Base-by-base conservation (phyloP, 2,329 filamentous ascomycete species). In the Cladobotryum protrusum region DNA sequence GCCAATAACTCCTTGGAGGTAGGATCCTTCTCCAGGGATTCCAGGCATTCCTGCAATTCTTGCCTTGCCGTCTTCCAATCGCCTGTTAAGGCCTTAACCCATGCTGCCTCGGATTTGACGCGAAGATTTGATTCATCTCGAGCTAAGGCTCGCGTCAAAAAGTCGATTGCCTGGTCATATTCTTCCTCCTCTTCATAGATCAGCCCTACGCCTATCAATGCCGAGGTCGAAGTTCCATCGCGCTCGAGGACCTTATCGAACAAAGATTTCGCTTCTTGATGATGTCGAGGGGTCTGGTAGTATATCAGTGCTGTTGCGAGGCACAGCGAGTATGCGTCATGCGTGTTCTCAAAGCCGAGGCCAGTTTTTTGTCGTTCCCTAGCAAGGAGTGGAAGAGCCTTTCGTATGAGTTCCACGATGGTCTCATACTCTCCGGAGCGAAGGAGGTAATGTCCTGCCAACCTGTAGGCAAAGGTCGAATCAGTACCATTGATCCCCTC, bases 131-230 rank as follows among this genome's bases (percentile, higher is more conserved):
- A 72, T 2, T 77, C 72, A 61, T 96, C 89, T 19, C 87, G 81
- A 55, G 83, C 66, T 20, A 95, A 66, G 1, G 93, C 93, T 55
- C 88, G 81, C 36, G 78, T 78, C 12, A 99, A 71, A 61, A 95
- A 96, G 24, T 86, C 79, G 36, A 91, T 82, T 0, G 95, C 93
- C 60, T 89, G 78, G 43, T 80, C 75, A 60, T 88, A 96, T 55
- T 97, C 87, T 60, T 96, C 86, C 56, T 96, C 90, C 59, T 97
- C 93, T 66, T 96, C 90, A 43, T 91, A 85, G 37, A 99, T 92
- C 19, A 97, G 70, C 1, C 93, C 95, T 33, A 96, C 82, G 1
- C 93, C 93, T 42, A 97, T 87, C 54, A 99, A 73, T 2, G 91
- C 91, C 29, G 83, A 72, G 1, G 90, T 95, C 1, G 87, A 91